A percentile compares a stretch with the other conserved stretches of the same genome.
Evolutionary conservation across 2,329 filamentous ascomycete genomes (phyloP).

Genomic region (Corinectria fuckeliana): DNA sequence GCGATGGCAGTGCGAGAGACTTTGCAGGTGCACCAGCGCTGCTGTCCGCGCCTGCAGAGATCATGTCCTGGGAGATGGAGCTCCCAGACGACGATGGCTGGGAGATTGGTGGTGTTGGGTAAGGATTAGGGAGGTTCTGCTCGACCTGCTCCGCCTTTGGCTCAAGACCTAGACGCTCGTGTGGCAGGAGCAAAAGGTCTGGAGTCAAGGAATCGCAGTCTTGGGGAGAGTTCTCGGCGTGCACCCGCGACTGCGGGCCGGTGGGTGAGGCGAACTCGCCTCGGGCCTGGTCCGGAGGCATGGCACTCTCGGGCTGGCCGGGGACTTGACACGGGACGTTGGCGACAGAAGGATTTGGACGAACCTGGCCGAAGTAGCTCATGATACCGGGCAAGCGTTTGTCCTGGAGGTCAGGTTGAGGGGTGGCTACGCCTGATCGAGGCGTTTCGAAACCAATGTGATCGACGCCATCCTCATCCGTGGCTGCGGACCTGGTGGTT

Average conservation of each 20-base stretch:
- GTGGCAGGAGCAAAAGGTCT: slow-evolving; percentile 34
- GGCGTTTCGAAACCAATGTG: slow-evolving; percentile 86
- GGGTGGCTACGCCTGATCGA: slow-evolving; percentile 89
- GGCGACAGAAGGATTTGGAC: slow-evolving; percentile 76
- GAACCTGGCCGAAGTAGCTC: slow-evolving; percentile 99
- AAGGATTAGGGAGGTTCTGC: slow-evolving; percentile 44
- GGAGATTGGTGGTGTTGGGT: slow-evolving; percentile 66
- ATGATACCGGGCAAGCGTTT: slow-evolving; percentile 95
- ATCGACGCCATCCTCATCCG: slow-evolving; percentile 75
- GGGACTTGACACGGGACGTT: slow-evolving; percentile 45
- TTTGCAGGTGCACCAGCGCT: slow-evolving; percentile 30
- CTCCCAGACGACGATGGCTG: slow-evolving; percentile 49
- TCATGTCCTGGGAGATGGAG: slow-evolving; percentile 40
- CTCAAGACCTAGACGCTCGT: slow-evolving; percentile 32
- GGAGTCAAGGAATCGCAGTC: slow-evolving; percentile 29
- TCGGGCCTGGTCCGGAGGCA: slow-evolving; percentile 32
- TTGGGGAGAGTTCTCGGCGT: slow-evolving; percentile 34
- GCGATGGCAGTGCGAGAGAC: slow-evolving; percentile 28
- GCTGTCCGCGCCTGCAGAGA: slow-evolving; percentile 33
- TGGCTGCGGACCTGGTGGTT: slow-evolving; percentile 59
- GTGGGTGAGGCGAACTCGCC: slow-evolving; percentile 41
- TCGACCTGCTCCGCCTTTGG: slow-evolving; percentile 32
- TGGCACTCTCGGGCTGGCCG: slow-evolving; percentile 46
- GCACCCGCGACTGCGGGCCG: slow-evolving; percentile 39
- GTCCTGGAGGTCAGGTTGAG: slow-evolving; percentile 90